phyloP scores from a whole-genome alignment of 371 early-diverging fungal genomes.

The Chytridium lagenaria region DNA sequence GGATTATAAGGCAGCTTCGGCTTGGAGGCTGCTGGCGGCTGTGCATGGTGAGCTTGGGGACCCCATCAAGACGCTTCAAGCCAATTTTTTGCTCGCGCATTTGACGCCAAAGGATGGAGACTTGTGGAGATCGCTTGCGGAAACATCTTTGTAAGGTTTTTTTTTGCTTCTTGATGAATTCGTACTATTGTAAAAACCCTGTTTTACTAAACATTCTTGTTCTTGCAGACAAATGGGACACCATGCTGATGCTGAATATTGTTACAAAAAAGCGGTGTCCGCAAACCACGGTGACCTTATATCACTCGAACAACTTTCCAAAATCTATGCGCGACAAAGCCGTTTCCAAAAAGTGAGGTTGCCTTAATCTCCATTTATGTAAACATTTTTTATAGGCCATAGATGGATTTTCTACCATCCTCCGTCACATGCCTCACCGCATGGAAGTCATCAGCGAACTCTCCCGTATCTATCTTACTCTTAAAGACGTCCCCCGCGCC shows the following conservation, averaged over 20 bases:
- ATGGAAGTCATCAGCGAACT: slow-evolving; percentile 66
- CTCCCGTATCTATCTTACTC: slow-evolving; percentile 42
- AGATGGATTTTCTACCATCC: slow-evolving; percentile 58
- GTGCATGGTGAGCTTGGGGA: slow-evolving; percentile 90
- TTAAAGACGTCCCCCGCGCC: slow-evolving; percentile 49
- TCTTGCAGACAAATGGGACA: slow-evolving; percentile 66
- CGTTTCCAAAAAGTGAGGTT: slow-evolving; percentile 42
- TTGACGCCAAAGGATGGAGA: slow-evolving; percentile 75
- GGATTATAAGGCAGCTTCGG: slow-evolving; percentile 71
- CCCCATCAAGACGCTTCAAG: slow-evolving; percentile 71
- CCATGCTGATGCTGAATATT: slow-evolving; percentile 81
- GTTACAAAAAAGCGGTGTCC: slow-evolving; percentile 69
- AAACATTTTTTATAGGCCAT: slow-evolving; percentile 48
- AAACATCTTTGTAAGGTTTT: slow-evolving; percentile 68
- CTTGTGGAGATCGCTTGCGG: slow-evolving; percentile 87
- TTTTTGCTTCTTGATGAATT: slow-evolving; percentile 5
- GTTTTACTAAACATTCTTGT: background rate
- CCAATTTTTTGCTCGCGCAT: slow-evolving; percentile 91
- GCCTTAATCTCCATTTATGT: background rate
- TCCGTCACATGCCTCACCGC: slow-evolving; percentile 59
- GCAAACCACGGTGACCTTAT: slow-evolving; percentile 72
- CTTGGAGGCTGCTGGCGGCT: slow-evolving; percentile 89
- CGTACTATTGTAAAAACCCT: background rate
- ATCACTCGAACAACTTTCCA: slow-evolving; percentile 73
- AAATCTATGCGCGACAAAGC: slow-evolving; percentile 60